Conservation (phyloP, 1,284 basidiomycete species). For the Malassezia slooffiae region DNA sequence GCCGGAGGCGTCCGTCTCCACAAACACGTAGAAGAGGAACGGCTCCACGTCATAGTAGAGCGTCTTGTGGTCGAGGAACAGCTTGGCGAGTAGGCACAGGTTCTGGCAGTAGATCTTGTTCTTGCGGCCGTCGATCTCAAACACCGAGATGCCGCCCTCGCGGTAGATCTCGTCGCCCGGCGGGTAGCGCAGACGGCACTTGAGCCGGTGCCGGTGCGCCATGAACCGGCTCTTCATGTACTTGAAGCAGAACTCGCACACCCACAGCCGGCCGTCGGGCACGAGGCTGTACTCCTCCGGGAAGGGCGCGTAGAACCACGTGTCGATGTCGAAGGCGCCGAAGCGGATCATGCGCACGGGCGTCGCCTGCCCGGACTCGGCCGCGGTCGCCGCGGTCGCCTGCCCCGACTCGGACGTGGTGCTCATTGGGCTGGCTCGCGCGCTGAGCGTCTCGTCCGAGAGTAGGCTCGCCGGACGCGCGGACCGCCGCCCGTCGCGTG, state of each 20-base stretch:
- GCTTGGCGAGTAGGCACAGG: conserved; percentile 93
- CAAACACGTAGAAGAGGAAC: conserved; percentile 96
- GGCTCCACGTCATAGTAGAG: conserved; percentile 99
- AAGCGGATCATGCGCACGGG: conserved; percentile 60
- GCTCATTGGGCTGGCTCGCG: conserved; percentile 1
- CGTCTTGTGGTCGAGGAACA: conserved; percentile 99
- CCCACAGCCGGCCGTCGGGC: conserved; percentile 84
- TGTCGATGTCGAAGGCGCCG: conserved; percentile 87
- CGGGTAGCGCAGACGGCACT: conserved; percentile 87
- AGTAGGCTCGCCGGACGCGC: conserved; percentile 11
- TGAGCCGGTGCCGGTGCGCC: conserved; percentile 68
- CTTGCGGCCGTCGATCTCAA: conserved; percentile 94
- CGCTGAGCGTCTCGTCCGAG: not conserved
- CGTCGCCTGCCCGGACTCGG: conserved; percentile 33
- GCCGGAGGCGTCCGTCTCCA: conserved; percentile 76
- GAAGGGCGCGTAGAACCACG: conserved; percentile 98
- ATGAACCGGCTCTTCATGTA: conserved; percentile 95
- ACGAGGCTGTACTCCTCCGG: conserved; percentile 93
- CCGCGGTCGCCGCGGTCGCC: conserved; percentile 19
- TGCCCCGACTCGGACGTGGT: conserved; percentile 15
- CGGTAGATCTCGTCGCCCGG: conserved; percentile 98
- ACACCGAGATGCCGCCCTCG: conserved; percentile 76
- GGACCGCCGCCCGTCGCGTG: conserved; percentile 14
- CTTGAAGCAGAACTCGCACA: conserved; percentile 96
- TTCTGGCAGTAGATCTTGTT: conserved; percentile 99